Evolutionary conservation across 1,139 yeast genomes (phyloP).

Genomic region (Keqinozyma sinolaborantium): DNA sequence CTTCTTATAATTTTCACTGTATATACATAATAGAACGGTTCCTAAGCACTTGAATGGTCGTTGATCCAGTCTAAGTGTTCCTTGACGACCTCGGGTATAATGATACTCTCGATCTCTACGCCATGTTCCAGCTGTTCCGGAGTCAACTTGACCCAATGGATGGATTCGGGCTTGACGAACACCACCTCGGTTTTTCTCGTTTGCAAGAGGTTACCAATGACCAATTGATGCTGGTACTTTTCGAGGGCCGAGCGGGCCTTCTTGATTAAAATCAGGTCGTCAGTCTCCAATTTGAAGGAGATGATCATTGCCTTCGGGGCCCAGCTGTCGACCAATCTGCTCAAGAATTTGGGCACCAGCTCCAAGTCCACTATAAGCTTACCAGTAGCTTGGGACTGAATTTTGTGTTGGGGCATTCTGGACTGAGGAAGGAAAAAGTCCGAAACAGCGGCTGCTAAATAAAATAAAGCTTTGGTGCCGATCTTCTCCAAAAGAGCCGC

Average conservation of each 20-base stretch:
- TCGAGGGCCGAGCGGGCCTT: conserved; percentile 79
- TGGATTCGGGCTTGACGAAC: conserved; percentile 60
- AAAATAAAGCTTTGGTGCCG: conserved; percentile 63
- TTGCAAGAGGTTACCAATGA: conserved; percentile 89
- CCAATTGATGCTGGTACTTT: conserved; percentile 88
- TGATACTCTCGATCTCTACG: conserved; percentile 68
- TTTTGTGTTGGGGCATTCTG: conserved; percentile 86
- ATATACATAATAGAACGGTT: neutral
- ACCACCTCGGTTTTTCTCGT: conserved; percentile 86
- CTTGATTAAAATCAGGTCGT: conserved; percentile 58
- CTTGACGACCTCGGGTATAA: conserved; percentile 70
- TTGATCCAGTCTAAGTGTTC: conserved; percentile 63
- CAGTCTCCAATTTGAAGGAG: conserved; percentile 93
- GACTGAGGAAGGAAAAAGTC: conserved; percentile 91
- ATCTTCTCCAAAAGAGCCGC: conserved; percentile 57
- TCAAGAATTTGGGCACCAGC: conserved; percentile 92
- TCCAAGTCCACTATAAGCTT: conserved; percentile 81
- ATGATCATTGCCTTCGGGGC: conserved; percentile 94
- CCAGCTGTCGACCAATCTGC: conserved; percentile 89
- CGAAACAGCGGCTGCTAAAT: conserved; percentile 95
- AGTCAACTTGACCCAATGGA: conserved; percentile 51
- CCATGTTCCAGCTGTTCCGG: conserved; percentile 32
- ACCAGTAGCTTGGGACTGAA: conserved; percentile 73
- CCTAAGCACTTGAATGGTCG: conserved; percentile 4
- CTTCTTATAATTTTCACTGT: conserved; percentile 64